Evolutionary conservation across 345 rosid genomes (phyloP).

Genomic region (Mangifera indica): DNA sequence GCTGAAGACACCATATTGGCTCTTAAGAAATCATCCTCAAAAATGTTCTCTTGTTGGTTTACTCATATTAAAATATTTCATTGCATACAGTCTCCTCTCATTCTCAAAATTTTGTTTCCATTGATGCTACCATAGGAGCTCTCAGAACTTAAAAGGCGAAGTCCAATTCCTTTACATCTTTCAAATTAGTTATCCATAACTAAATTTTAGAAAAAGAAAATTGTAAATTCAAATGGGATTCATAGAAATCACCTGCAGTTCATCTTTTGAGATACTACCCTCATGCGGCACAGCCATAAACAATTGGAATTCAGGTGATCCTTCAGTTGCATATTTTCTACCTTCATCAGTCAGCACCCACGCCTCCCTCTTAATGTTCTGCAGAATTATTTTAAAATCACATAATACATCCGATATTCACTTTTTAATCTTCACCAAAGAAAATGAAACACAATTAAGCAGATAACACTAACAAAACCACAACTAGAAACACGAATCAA

Average conservation of each 20-base stretch:
- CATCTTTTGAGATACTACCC: slow-evolving; percentile 70
- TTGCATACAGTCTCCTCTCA: no score
- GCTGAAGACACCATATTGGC: no score
- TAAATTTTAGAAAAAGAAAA: not conserved
- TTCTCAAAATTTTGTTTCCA: not conserved
- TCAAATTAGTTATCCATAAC: not conserved
- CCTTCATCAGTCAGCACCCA: slow-evolving; percentile 91
- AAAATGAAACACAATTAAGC: not conserved
- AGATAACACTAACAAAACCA: not conserved
- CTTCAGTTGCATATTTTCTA: slow-evolving; percentile 58
- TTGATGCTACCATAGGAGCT: not conserved
- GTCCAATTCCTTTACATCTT: not conserved
- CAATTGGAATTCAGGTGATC: slow-evolving; percentile 83
- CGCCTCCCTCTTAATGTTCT: slow-evolving; percentile 72
- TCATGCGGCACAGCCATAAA: slow-evolving; percentile 66
- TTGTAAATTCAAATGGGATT: not conserved
- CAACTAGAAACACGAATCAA: not conserved
- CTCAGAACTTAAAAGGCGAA: not conserved
- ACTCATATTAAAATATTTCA: no score
- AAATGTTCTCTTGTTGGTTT: no score
- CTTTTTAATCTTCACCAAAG: no score
- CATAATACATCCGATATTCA: not conserved
- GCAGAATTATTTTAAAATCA: slow-evolving; percentile 5
- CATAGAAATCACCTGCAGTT: slow-evolving; percentile 56
- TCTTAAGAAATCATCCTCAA: no score